Evolutionary conservation across 306 rosid species (phyloP), one percentile per base, ranked within the genome.

Genomic region (Argentina anserina): DNA sequence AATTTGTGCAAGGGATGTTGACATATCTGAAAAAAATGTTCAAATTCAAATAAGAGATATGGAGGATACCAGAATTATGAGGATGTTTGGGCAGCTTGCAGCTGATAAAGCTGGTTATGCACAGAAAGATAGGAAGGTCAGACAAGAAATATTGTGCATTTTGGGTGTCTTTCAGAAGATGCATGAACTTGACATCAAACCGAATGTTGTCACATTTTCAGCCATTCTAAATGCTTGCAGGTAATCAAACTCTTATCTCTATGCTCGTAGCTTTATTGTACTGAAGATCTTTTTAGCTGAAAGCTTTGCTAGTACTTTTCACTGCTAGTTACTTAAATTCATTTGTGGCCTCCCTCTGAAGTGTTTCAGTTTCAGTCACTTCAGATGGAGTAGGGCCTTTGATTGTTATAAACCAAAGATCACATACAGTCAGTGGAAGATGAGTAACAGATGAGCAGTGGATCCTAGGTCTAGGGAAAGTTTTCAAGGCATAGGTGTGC

Each of bases 201-300:
- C 87, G 18, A 87, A 87, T 43, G 89, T 87, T 21, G 87, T 87
- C 67, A 87, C 87, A 46, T 87, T 87, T 76, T 94, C 98, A 3
- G 99, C 97, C 53, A 94, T 88, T 76, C 78, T 94, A 81, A 94
- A 91, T 78, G 97, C 95, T 43, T 91, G 99, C 99, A 91, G 99
- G 99, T 94, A 84, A 60, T 28, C 64, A 43, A 6, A 41, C 25
- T 63, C 42, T 69, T 42, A 61, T 34, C 36, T 37, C 47, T 52
- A 40, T 72, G 5, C 18, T 40, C 20, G 43, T 37, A 25, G 65
- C 52, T 50, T 49, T 17, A 56, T 36, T 18, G 9, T 60, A 50
- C 72, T 3, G 17, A 39, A 39, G 65, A 9, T 36, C 15, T 15
- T 45, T 45, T 67, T 73, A n/a, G 74, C 70, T 42, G 60, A 46